Base-by-base conservation (phyloP, 306 rosid genomes). In the Canavalia gladiata region DNA sequence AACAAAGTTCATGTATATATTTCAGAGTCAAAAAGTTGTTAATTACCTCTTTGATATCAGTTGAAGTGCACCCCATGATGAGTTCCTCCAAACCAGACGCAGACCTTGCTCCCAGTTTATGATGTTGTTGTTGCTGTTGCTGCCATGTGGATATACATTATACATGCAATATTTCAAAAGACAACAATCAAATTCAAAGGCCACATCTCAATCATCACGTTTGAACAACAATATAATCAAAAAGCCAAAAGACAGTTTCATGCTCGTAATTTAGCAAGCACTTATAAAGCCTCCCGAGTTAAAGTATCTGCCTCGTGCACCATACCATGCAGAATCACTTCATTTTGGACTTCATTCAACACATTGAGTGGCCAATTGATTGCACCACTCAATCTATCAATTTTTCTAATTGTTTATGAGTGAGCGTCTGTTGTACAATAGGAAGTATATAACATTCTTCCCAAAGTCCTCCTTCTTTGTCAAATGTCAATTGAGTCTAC, bases 1-100 rank as follows among this genome's bases (percentile, higher is more conserved):
- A 56, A 76, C 65, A 86, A 78, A 80, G 82, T 77, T 69, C 68
- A 78, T 46, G 9, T 13, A 56, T 82, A 35, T 54, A 85, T 78
- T 89, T 88, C 80, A 47, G 91, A 64, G 90, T 88, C 77, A 90
- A 89, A 89, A 90, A 84, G 91, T 67, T 25, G 4, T 56, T 6
- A 87, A 84, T 88, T 79, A 94, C 98, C 88, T 90, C 91, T 88
- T 91, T 93, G 73, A 86, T 78, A 84, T 86, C 37, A 60, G 89
- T 72, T 72, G 98, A 93, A 84, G 98, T 92, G 96, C 97, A 96
- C 2, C 97, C 97, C 99, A 96, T 96, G 18, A 96, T 96, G 89
- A 96, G 93, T 89, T 96, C 99, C 75, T 96, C 99, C 90, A 96
- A 90, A 30, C 99, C 98, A 68, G 98, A 91, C 25, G 97, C 91